Conservation (phyloP, 2,329 filamentous ascomycete species). For the Graphilbum sp. region DNA sequence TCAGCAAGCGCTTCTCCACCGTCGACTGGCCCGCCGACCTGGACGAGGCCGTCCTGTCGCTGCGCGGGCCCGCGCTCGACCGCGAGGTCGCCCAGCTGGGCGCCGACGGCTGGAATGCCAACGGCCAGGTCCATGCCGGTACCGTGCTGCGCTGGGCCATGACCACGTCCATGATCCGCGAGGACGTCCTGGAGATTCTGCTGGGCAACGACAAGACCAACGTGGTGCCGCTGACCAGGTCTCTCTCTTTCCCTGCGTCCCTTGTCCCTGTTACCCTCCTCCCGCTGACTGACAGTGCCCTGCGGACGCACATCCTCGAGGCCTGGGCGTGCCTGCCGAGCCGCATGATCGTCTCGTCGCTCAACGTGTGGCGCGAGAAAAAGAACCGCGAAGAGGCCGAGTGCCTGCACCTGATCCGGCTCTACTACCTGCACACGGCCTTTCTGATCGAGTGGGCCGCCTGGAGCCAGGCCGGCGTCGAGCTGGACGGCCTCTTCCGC, state of each 20-base stretch:
- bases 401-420: constrained; percentile 2
- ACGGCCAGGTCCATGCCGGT: constrained; percentile 17
- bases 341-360: not conserved
- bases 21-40: constrained; percentile 39
- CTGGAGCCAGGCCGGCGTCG: constrained; percentile 1
- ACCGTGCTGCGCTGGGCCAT: constrained; percentile 5
- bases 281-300: not conserved
- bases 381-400: constrained; percentile 2
- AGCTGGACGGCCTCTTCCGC: constrained; percentile 2
- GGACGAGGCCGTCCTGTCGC: constrained; percentile 22
- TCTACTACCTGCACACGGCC: constrained; percentile 4
- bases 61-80: not conserved
- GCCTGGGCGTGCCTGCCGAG: constrained; percentile 2
- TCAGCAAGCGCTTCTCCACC: constrained; percentile 34
- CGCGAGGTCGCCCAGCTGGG: constrained; percentile 20
- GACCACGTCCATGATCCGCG: constrained; percentile 5
- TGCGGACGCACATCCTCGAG: not conserved
- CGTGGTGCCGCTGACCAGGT: not conserved
- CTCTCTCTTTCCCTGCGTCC: no score
- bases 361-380: not conserved
- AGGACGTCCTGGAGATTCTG: constrained; percentile 2
- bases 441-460: constrained; percentile 5
- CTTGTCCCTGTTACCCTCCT: no score
- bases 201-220: constrained; percentile 1
- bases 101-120: constrained; percentile 33